Conservation (phyloP, 768 basidiomycete genomes). For the Hortiboletus campestris region DNA sequence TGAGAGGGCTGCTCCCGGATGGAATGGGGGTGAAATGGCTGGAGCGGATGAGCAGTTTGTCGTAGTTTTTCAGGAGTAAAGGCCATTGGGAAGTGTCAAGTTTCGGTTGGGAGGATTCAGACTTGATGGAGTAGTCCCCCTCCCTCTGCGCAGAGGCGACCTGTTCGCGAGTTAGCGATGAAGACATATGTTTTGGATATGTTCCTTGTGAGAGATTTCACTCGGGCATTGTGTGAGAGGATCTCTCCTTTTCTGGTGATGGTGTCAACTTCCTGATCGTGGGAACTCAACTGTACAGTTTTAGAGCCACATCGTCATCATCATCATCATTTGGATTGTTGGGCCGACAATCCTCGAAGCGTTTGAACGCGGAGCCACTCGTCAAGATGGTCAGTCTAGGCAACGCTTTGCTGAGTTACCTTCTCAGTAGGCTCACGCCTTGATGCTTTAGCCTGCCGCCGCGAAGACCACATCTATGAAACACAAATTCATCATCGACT, state of each 20-base stretch:
- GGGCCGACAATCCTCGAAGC: neutral
- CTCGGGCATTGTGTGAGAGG: slow-evolving; percentile 2
- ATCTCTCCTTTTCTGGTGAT: slow-evolving; percentile 11
- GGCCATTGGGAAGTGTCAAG: slow-evolving; percentile 98
- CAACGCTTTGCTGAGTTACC: slow-evolving; percentile 84
- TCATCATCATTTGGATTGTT: neutral
- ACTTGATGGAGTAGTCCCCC: slow-evolving; percentile 80
- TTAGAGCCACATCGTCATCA: slow-evolving; percentile 17
- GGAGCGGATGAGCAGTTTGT: slow-evolving; percentile 91
- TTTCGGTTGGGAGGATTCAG: slow-evolving; percentile 67
- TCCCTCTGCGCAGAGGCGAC: slow-evolving; percentile 71
- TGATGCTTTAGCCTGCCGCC: slow-evolving; percentile 50
- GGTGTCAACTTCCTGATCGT: slow-evolving; percentile 10
- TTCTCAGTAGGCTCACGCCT: slow-evolving; percentile 88
- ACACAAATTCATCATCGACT: slow-evolving; percentile 84
- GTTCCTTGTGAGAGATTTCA: slow-evolving; percentile 17
- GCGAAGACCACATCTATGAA: slow-evolving; percentile 54
- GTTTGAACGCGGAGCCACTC: neutral
- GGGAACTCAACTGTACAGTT: slow-evolving; percentile 53
- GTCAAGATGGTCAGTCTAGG: slow-evolving; percentile 72
- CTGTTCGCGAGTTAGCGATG: slow-evolving; percentile 56
- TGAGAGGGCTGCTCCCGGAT: slow-evolving; percentile 88
- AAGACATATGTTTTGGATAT: slow-evolving; percentile 17
- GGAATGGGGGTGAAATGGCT: slow-evolving; percentile 99
- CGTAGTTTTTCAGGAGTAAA: slow-evolving; percentile 96